Evolutionary conservation across 495 filamentous ascomycete genomes (phyloP).

Genomic region (Penicillium atrosanguineum): DNA sequence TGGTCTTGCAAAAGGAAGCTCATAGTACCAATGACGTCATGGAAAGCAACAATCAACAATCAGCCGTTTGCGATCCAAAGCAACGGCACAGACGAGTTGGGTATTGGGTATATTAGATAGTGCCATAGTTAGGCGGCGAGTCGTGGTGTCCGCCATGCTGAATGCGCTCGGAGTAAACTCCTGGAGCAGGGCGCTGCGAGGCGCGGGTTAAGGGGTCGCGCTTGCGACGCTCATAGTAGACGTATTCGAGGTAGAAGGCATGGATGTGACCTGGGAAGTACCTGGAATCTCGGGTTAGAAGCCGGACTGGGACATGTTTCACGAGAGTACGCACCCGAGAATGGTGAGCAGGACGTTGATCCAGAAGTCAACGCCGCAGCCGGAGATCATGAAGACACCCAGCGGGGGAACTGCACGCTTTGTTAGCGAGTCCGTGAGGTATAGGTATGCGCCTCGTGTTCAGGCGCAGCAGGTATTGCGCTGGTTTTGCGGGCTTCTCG

Average conservation of each 20-base stretch:
- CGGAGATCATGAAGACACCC: slow-evolving; percentile 61
- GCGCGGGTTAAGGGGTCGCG: slow-evolving; percentile 50
- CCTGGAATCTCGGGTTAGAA: slow-evolving; percentile 31
- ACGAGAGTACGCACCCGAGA: slow-evolving; percentile 50
- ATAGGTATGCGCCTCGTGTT: not conserved
- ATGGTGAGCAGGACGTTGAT: slow-evolving; percentile 63
- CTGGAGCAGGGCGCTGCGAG: slow-evolving; percentile 54
- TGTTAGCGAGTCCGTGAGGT: slow-evolving; percentile 5
- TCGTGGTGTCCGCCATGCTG: slow-evolving; percentile 61
- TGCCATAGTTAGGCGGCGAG: slow-evolving; percentile 45
- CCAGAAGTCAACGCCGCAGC: slow-evolving; percentile 61
- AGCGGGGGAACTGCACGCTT: slow-evolving; percentile 55
- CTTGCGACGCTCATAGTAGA: slow-evolving; percentile 75
- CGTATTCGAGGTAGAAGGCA: slow-evolving; percentile 87
- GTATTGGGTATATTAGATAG: slow-evolving; percentile 28
- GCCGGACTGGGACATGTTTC: no score
- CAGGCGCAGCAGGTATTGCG: slow-evolving; percentile 5
- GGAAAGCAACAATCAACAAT: not conserved
- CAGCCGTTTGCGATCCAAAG: not conserved
- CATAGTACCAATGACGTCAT: not conserved
- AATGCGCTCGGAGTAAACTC: slow-evolving; percentile 78
- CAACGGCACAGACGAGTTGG: not conserved
- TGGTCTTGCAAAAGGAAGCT: not conserved
- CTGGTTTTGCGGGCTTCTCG: not conserved
- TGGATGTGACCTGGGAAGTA: slow-evolving; percentile 82